phyloP scores from a whole-genome alignment of 345 rosid genomes.

The Brassica cretica region DNA sequence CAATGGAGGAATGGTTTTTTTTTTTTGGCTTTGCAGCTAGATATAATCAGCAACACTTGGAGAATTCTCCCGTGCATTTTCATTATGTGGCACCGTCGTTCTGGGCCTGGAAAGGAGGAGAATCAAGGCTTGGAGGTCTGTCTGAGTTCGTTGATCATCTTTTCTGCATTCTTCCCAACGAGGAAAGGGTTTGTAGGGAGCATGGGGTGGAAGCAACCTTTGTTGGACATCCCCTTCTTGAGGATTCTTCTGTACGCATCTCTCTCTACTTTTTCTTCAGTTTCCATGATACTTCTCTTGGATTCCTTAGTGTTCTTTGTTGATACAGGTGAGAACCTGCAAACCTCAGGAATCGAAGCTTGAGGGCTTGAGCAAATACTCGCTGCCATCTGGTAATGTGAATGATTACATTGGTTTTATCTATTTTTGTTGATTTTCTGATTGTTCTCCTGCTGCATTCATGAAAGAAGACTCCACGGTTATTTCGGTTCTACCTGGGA shows the following conservation, averaged over 20 bases:
- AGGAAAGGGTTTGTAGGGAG: constrained; percentile 58
- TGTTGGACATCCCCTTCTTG: constrained; percentile 86
- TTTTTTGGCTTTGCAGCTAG: constrained; percentile 69
- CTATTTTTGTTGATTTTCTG: constrained; percentile 14
- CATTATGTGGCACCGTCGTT: constrained; percentile 95
- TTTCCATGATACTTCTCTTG: neutral
- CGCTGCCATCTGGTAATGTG: constrained; percentile 60
- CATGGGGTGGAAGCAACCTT: constrained; percentile 78
- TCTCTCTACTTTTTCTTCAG: constrained; percentile 15
- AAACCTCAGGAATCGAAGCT: constrained; percentile 48
- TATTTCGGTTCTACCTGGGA: constrained; percentile 83
- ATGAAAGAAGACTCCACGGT: constrained; percentile 60
- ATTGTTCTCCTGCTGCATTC: neutral
- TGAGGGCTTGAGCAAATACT: constrained; percentile 46
- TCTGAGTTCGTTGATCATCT: constrained; percentile 79
- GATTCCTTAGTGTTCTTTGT: neutral
- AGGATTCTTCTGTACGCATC: constrained; percentile 57
- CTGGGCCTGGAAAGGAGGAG: constrained; percentile 99
- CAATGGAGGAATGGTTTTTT: constrained; percentile 45
- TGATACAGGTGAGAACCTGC: constrained; percentile 47
- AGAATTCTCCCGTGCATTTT: constrained; percentile 55
- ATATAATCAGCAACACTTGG: constrained; percentile 39
- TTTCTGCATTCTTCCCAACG: constrained; percentile 87
- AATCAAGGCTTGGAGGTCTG: constrained; percentile 64
- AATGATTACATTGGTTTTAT: constrained; percentile 5